Percentiles rank a stretch among this genome's conserved stretches.
These are phyloP conservation scores for Colletotrichum simmondsii DNA, from an alignment of 2,329 filamentous ascomycete genomes.

Conservation along the genomic window DNA sequence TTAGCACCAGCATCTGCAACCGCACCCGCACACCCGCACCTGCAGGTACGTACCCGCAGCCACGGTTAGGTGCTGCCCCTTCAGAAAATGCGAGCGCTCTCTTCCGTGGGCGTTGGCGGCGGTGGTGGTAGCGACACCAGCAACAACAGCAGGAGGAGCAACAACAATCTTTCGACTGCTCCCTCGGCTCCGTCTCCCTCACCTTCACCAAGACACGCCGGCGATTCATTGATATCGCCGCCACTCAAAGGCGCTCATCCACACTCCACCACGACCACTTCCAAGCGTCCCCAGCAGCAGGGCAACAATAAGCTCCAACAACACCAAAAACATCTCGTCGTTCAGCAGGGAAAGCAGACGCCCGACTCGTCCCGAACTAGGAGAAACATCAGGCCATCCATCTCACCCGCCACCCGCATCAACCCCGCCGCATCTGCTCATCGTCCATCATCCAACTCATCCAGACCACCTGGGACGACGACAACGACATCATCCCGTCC, in stretches of 20 bases:
- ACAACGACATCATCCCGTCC: constrained; percentile 13
- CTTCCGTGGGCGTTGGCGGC: background rate
- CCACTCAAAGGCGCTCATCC: background rate
- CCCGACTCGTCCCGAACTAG: constrained; percentile 26
- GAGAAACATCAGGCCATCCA: constrained; percentile 33
- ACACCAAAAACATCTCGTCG: constrained; percentile 10
- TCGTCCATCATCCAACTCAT: background rate
- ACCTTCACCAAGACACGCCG: constrained; percentile 5
- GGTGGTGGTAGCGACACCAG: background rate
- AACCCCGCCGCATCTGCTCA: constrained; percentile 6
- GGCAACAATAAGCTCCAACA: background rate
- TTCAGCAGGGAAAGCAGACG: background rate
- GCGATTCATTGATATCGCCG: background rate
- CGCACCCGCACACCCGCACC: background rate
- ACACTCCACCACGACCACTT: background rate
- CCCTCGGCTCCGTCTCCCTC: background rate
- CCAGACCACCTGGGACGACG: background rate
- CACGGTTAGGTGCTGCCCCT: background rate
- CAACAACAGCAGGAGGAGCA: background rate
- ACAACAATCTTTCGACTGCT: constrained; percentile 17
- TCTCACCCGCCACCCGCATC: constrained; percentile 27
- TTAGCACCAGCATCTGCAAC: too few relatives aligned
- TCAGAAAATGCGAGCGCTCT: constrained; percentile 26
- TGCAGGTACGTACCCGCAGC: background rate
- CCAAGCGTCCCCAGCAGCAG: background rate